These are phyloP conservation scores for Hortiboletus flavorubellus DNA, from an alignment of 768 basidiomycete species.

Conservation along the genomic window DNA sequence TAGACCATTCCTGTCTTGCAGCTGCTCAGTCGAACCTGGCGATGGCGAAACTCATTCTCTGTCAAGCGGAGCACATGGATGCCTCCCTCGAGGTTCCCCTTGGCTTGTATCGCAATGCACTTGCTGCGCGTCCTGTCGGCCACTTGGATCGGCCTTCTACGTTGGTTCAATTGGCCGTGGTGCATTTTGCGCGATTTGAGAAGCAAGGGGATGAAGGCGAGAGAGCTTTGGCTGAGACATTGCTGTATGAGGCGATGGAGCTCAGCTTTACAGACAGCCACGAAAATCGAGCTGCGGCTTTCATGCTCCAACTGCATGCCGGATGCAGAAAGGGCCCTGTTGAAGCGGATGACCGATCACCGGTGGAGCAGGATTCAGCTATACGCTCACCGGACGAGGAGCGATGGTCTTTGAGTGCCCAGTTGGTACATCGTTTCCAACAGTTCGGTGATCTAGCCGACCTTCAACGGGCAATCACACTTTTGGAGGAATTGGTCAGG, in stretches of 20 bases:
- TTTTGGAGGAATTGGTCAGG: background rate
- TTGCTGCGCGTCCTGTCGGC: background rate
- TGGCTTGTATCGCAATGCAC: background rate
- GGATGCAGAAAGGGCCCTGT: too few relatives aligned
- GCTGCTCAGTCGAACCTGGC: too few relatives aligned
- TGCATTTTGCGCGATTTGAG: background rate
- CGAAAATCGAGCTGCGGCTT: background rate
- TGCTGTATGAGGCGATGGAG: background rate
- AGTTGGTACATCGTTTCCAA: too few relatives aligned
- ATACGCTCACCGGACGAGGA: too few relatives aligned
- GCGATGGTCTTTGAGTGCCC: too few relatives aligned
- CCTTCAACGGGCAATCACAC: background rate
- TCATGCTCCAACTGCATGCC: background rate
- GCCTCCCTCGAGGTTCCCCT: too few relatives aligned
- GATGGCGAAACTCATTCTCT: too few relatives aligned
- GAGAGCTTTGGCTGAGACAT: background rate
- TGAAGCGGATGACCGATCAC: too few relatives aligned
- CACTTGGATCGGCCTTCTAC: constrained; percentile 1
- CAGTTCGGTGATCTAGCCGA: background rate
- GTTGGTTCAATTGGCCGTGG: background rate
- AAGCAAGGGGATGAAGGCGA: background rate
- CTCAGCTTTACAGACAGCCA: background rate
- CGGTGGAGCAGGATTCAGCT: too few relatives aligned
- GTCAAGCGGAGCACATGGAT: too few relatives aligned
- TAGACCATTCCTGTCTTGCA: too few relatives aligned